Percentiles rank a stretch among this genome's conserved stretches.
phyloP scores from a whole-genome alignment of 2,329 filamentous ascomycete genomes.

The Cadophora luteo-olivacea region DNA sequence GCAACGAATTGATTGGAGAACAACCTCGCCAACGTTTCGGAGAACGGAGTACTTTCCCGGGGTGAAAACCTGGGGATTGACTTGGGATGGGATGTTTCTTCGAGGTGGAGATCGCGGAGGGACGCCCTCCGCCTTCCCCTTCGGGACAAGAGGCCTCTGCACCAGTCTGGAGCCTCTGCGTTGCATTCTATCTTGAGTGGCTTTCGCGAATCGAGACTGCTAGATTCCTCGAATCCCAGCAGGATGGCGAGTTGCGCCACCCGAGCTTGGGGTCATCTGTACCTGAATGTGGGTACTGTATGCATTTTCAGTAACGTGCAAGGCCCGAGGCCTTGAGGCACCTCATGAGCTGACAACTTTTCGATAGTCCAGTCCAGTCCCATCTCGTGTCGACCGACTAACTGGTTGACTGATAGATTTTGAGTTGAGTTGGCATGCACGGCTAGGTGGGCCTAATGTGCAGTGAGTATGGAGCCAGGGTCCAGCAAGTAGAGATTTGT shows the following conservation, averaged over 20 bases:
- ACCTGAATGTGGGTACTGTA: background rate
- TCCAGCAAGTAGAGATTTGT: background rate
- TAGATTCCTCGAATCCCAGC: background rate
- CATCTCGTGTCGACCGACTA: too few species aligned
- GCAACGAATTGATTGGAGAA: slow-evolving; percentile 24
- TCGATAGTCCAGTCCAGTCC: slow-evolving; percentile 5
- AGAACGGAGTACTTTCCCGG: slow-evolving; percentile 23
- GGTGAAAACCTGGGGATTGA: slow-evolving; percentile 30
- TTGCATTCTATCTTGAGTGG: slow-evolving; percentile 6
- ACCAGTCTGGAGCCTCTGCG: slow-evolving; percentile 1
- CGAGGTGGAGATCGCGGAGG: slow-evolving; percentile 16
- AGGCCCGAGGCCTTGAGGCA: background rate
- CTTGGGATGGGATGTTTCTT: slow-evolving; percentile 25
- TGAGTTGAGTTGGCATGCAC: slow-evolving; percentile 2
- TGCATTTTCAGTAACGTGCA: background rate
- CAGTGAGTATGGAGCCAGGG: background rate
- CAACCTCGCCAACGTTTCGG: slow-evolving; percentile 25
- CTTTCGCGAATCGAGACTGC: slow-evolving; percentile 7
- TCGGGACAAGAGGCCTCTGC: background rate
- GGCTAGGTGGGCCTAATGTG: background rate
- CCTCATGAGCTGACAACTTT: background rate
- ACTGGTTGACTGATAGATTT: background rate
- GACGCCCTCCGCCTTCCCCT: slow-evolving; percentile 9
- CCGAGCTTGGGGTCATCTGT: slow-evolving; percentile 11
- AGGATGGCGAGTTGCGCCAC: slow-evolving; percentile 14